phyloP scores from a whole-genome alignment of 1,139 yeast genomes.

The Candida albicans region DNA sequence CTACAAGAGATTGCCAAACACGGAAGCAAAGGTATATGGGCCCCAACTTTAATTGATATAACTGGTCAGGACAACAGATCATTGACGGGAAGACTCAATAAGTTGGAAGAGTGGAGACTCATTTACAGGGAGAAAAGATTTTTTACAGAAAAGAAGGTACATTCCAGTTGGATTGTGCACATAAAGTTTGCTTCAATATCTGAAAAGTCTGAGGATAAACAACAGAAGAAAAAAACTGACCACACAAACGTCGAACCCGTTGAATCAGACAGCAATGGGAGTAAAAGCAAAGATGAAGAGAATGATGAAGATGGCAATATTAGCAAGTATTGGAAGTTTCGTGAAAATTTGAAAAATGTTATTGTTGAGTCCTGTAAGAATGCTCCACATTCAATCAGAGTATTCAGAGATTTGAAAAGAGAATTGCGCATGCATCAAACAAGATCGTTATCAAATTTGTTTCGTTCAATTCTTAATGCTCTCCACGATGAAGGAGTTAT shows the following conservation, averaged over 20 bases:
- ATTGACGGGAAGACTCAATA: conserved; percentile 59
- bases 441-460: conserved; percentile 45
- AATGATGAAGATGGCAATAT: conserved; percentile 32
- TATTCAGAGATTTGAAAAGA: conserved; percentile 60
- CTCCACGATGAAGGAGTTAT: conserved; percentile 55
- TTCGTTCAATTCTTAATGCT: conserved; percentile 51
- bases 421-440: conserved; percentile 58
- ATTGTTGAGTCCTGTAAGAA: conserved; percentile 57
- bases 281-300: neutral
- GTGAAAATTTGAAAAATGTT: conserved; percentile 27
- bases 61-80: conserved; percentile 76
- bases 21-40: conserved; percentile 56
- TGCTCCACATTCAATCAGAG: conserved; percentile 71
- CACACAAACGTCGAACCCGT: conserved; percentile 18
- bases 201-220: conserved; percentile 18
- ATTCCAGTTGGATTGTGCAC: conserved; percentile 51
- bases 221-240: conserved; percentile 31
- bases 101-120: conserved; percentile 49
- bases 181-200: conserved; percentile 31
- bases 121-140: conserved; percentile 44
- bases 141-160: conserved; percentile 46
- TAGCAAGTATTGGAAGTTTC: conserved; percentile 33
- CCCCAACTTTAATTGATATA: conserved; percentile 53
- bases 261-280: neutral
- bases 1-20: conserved; percentile 53